Base-by-base conservation (phyloP, 176 grass and related monocot species). In the Bonia amplexicaulis region DNA sequence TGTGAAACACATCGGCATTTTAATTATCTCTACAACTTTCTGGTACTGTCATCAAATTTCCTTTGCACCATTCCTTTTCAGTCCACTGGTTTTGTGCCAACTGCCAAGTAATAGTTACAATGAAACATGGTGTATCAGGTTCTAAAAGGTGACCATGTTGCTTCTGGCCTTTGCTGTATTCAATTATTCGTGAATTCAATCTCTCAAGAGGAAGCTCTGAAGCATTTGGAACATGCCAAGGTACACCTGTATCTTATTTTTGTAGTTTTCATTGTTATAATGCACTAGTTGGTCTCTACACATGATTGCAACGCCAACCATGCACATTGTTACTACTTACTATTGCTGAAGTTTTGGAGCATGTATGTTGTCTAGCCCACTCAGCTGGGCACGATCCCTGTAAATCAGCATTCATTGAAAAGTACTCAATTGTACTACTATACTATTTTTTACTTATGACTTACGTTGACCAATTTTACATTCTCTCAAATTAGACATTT, bases 1-100 rank as follows among this genome's bases (percentile, higher is more conserved):
- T 98, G 96, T 74, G 96, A 98, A 93, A 93, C 82, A 77, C 96
- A 98, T 85, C 89, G 91, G 27, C 89, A 98, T 93, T 98, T 95
- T 90, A 98, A 98, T 87, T 98, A 95, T 85, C 89, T 98, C 69
- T 95, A 95, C 84, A 89, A 92, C 55, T 98, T 98, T 90, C 87
- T 98, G 96, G 95, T 97, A 97, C 42, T 79, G 17, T 51, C 17
- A 79, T 31, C n/a, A 77, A 68, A 68, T 79, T 46, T 25, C 13
- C 61, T 68, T 78, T 82, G 41, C 19, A 66, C 66, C 49, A 71
- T 49, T 82, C 47, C 23, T 73, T 78, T 77, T 45, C 22, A 82
- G 52, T 82, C 42, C 11, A 44, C 40, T 71, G 41, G 26, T 74
- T 85, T 82, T n/a, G 9, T 49, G 25, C 46, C n/a, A n/a, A n/a